Evolutionary conservation across 371 early-diverging fungal species (phyloP), one percentile per base, ranked within the genome.

Genomic region (Mucor piriformis): DNA sequence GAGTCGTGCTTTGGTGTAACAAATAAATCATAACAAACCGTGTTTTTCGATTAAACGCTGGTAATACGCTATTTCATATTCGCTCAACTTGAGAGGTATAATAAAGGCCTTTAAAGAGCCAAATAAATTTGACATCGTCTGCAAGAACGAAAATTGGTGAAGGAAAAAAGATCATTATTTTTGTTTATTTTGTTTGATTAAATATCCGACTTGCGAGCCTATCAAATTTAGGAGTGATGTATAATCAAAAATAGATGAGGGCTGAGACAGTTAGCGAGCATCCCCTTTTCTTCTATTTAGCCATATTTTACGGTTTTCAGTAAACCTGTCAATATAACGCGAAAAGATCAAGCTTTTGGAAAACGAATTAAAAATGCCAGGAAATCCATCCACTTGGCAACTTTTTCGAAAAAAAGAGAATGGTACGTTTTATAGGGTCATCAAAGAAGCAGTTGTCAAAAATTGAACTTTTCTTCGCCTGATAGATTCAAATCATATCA

Each of bases 1-100:
- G 15, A 40, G 5, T n/a, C 6, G 13, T 51, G 16, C n/a, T 18
- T 20, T 37, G 24, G 40, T 25, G 25, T 25, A 37, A 34, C 27
- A 40, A n/a, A 7, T 24, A 27, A 40, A 24, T 5, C 27, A 27
- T 34, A 40, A 53, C 42, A 6, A 37, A 67, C 73, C 73, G 37
- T 66, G 16, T 35, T 60, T 66, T 20, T 62, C 51, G 2, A 72
- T 55, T 6, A 54, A 33, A 29, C 55, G 21, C 40, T 18, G 10
- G 57, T 25, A 43, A 40, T 59, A 20, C 47, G 47, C 47, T 13
- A 53, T 8, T 0, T 60, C 53, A 21, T 60, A 60, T 1, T 58
- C 59, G 12, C 61, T 60, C 16, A 72, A 6, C 33, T 72, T 72
- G 12, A 57, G 12, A 7, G 72, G 68, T 43, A 72, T 35, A 29